Evolutionary conservation across 768 basidiomycete genomes (phyloP), one percentile per base, ranked within the genome.

Genomic region (Megacollybia marginata): DNA sequence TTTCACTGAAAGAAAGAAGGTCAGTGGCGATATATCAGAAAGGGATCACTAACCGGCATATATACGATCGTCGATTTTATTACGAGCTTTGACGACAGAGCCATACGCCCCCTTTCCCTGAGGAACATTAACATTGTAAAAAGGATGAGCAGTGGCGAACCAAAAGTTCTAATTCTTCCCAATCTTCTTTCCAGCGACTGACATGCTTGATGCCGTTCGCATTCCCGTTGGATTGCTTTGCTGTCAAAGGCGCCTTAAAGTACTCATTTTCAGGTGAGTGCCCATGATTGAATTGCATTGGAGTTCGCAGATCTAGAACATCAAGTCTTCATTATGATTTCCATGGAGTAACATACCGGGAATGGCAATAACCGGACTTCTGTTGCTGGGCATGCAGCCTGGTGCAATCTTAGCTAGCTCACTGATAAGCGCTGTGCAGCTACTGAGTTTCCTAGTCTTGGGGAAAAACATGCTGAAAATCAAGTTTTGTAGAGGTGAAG

Each of bases 121-220:
- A 9, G 31, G 12, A 28, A 48, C 13, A 48, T 50, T n/a, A 54
- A 36, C 33, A 23, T 42, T 5, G 23, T 23, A 16, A 1, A 20
- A 2, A 40, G 5, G 11, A 18, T 49, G 44, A 28, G 50, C 15
- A 42, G 9, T 33, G 19, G 58, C 74, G 33, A 58, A 84, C 91
- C 59, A 95, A 60, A 32, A 92, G 71, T 60, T 95, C 93, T 9
- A 96, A 68, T 61, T 95, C 92, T 59, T 94, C 91, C 83, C 90
- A 97, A 57, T 97, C 93, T 48, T 90, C 85, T 58, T 89, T 88
- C 82, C 92, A 97, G 51, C 93, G 69, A 57, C 91, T 93, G 79
- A 31, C 78, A 72, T 23, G 74, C 62, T 20, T 65, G 61, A 13
- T 60, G 55, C 4, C 44, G 5, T 38, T 40, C 23, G 23, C 23